Evolutionary conservation across 129 eudicot species (phyloP).

Genomic region (Pittosporum tobira): DNA sequence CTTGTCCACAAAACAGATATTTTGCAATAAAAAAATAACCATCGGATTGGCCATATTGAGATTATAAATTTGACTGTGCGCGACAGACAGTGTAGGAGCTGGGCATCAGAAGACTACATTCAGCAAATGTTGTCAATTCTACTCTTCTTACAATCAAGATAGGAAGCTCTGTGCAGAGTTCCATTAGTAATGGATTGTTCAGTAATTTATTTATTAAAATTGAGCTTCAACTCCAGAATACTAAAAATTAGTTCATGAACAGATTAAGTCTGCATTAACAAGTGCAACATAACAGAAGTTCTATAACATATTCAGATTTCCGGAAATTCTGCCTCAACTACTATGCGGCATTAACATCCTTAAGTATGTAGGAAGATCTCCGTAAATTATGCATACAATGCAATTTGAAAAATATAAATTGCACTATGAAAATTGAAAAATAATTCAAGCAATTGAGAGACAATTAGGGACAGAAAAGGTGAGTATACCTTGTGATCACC

Average conservation of each 20-base stretch:
- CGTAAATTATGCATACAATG: too few species aligned
- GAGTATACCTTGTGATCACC: conserved; percentile 91
- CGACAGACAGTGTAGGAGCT: too few species aligned
- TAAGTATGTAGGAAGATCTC: not conserved
- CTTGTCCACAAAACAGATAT: too few species aligned
- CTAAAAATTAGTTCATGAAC: too few species aligned
- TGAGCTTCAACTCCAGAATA: not conserved
- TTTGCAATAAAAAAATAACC: too few species aligned
- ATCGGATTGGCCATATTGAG: too few species aligned
- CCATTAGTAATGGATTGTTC: not conserved
- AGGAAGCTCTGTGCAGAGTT: too few species aligned
- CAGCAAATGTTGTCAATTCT: too few species aligned
- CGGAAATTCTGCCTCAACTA: not conserved
- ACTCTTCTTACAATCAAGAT: too few species aligned
- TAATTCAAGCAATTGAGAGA: conserved; percentile 1
- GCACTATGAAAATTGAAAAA: not conserved
- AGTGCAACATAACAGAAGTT: not conserved
- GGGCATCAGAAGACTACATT: too few species aligned
- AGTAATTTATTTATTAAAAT: not conserved
- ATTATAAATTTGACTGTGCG: too few species aligned
- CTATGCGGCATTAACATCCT: not conserved
- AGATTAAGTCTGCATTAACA: not conserved
- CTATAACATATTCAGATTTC: too few species aligned
- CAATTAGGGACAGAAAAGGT: conserved; percentile 5
- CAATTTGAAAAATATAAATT: not conserved